Percentiles rank a stretch among this genome's conserved stretches.
Evolutionary conservation across 2,329 filamentous ascomycete genomes (phyloP).

Genomic region (Trichophyton verrucosum): DNA sequence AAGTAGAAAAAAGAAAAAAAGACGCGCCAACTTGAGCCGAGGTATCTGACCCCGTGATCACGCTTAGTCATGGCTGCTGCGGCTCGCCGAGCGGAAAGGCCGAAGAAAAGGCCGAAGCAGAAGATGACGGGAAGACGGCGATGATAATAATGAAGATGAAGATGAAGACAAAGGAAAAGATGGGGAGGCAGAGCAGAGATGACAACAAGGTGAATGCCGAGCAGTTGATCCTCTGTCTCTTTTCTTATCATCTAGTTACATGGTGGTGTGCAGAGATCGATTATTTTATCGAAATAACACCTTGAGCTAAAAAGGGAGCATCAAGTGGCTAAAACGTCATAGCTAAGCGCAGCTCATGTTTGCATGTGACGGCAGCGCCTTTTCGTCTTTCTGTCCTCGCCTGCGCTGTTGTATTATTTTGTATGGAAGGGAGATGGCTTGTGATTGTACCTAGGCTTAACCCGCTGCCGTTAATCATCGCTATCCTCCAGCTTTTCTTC

Average conservation of each 20-base stretch:
- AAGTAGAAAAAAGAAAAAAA: not conserved
- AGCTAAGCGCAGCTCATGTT: not conserved
- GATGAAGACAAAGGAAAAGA: too few relatives aligned
- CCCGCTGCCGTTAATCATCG: not conserved
- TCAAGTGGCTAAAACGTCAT: not conserved
- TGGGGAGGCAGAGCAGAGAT: too few relatives aligned
- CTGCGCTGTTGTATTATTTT: not conserved
- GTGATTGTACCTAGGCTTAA: conserved; percentile 2
- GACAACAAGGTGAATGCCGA: too few relatives aligned
- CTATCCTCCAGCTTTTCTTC: not conserved
- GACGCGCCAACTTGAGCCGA: not conserved
- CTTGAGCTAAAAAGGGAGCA: not conserved
- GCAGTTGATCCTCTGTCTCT: too few relatives aligned
- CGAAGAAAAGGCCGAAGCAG: not conserved
- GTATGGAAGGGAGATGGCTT: not conserved
- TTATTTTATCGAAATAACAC: too few relatives aligned
- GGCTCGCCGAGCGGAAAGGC: not conserved
- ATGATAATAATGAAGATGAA: too few relatives aligned
- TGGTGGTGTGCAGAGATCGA: too few relatives aligned
- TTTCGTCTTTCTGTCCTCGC: not conserved
- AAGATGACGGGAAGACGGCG: not conserved
- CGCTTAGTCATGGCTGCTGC: not conserved
- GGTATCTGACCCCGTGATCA: not conserved
- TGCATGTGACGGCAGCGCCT: not conserved
- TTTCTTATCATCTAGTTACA: too few relatives aligned